Evolutionary conservation across 805 yeast species (phyloP).

Genomic region (Saccharomycopsis babjevae): DNA sequence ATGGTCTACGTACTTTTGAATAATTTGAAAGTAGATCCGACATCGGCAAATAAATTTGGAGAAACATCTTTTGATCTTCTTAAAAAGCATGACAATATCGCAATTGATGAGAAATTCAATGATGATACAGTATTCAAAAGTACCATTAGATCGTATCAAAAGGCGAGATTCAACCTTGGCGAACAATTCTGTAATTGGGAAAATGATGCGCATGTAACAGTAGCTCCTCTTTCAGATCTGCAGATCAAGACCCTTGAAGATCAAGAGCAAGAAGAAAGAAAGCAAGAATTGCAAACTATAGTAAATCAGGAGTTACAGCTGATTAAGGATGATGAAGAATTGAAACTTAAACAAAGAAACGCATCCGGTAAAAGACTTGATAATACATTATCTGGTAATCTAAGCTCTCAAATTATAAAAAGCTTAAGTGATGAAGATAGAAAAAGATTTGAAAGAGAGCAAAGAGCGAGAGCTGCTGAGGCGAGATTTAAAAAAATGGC

Average conservation of each 20-base stretch:
- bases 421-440: constrained; percentile 68
- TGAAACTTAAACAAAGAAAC: constrained; percentile 20
- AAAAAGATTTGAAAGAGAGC: constrained; percentile 78
- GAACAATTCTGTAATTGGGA: constrained; percentile 65
- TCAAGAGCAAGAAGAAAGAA: constrained; percentile 31
- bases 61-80: constrained; percentile 65
- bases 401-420: constrained; percentile 35
- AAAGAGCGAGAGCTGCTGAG: constrained; percentile 94
- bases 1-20: constrained; percentile 53
- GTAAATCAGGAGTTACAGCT: constrained; percentile 30
- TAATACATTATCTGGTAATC: constrained; percentile 19
- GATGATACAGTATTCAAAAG: constrained; percentile 23
- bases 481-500: constrained; percentile 47
- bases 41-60: constrained; percentile 39
- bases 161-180: constrained; percentile 58
- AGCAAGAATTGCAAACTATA: constrained; percentile 33
- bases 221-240: constrained; percentile 42
- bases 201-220: constrained; percentile 30
- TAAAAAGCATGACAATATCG: constrained; percentile 24
- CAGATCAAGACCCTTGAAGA: constrained; percentile 38
- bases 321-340: constrained; percentile 21
- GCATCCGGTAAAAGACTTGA: constrained; percentile 19
- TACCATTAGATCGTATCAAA: constrained; percentile 49
- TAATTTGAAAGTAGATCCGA: constrained; percentile 63
- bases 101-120: background rate